Conservation (phyloP, 768 basidiomycete genomes). For the Suillus paluster region DNA sequence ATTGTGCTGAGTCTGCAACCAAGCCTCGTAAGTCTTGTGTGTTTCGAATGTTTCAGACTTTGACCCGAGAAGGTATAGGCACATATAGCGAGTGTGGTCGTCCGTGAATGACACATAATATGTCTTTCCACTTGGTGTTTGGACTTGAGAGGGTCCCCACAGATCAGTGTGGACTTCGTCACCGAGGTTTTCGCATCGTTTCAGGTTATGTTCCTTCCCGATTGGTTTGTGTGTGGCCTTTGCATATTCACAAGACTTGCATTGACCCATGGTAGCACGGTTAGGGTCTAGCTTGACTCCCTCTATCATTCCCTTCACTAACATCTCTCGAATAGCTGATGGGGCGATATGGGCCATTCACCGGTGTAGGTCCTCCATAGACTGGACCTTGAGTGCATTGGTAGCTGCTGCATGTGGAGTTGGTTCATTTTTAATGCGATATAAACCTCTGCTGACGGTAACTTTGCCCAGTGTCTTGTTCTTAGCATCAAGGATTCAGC, state of each 20-base stretch:
- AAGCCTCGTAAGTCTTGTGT: constrained; percentile 7
- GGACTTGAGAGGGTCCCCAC: constrained; percentile 27
- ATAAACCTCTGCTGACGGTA: constrained; percentile 5
- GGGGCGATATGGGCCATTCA: constrained; percentile 10
- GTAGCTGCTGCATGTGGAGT: not conserved
- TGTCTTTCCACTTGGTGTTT: constrained; percentile 17
- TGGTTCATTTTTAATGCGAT: not conserved
- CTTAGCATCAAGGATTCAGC: constrained; percentile 2
- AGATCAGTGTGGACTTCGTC: constrained; percentile 28
- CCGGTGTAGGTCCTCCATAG: constrained; percentile 9
- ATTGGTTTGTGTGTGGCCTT: constrained; percentile 15
- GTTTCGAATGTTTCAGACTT: constrained; percentile 17
- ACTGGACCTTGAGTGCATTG: not conserved
- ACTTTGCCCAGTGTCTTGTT: constrained; percentile 4
- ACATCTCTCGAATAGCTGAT: constrained; percentile 7
- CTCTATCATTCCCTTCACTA: constrained; percentile 10
- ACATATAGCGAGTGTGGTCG: constrained; percentile 9
- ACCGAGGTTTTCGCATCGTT: not conserved
- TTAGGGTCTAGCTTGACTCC: constrained; percentile 6
- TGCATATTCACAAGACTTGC: constrained; percentile 16
- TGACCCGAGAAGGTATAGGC: not conserved
- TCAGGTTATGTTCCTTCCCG: constrained; percentile 3
- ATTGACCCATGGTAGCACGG: constrained; percentile 12
- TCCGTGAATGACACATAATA: constrained; percentile 33
- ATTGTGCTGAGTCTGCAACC: constrained; percentile 1